Conservation (phyloP, 345 rosid genomes). For the Gossypium mustelinum region DNA sequence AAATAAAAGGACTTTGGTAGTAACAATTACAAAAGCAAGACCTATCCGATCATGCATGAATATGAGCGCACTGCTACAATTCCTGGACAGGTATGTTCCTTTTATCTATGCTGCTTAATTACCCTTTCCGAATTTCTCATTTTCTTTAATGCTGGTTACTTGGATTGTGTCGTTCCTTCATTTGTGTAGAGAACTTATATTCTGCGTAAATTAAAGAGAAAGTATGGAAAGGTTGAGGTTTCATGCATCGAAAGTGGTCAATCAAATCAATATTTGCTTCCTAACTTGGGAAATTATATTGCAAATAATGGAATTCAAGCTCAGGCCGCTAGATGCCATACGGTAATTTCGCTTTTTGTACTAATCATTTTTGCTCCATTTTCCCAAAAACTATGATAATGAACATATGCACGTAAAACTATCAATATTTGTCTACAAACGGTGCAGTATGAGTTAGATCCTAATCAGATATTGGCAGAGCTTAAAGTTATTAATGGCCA, state of each 20-base stretch:
- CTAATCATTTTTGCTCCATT: background rate
- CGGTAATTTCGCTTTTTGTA: background rate
- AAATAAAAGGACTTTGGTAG: conserved; percentile 30
- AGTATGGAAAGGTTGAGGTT: background rate
- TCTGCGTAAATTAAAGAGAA: conserved; percentile 15
- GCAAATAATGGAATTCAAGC: background rate
- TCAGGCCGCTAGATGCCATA: conserved; percentile 1
- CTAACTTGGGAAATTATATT: conserved; percentile 4
- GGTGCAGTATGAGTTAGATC: background rate
- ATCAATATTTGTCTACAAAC: background rate
- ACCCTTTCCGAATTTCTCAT: no score
- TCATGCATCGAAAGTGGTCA: background rate
- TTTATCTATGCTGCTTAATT: background rate
- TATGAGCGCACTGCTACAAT: conserved; percentile 6
- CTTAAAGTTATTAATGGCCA: background rate
- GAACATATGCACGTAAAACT: background rate
- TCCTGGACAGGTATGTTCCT: conserved; percentile 17
- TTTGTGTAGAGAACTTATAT: background rate
- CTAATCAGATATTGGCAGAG: background rate
- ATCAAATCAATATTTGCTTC: conserved; percentile 5
- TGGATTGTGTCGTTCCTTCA: background rate
- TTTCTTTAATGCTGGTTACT: background rate
- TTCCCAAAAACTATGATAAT: background rate
- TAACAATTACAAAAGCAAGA: conserved; percentile 10
- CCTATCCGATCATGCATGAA: conserved; percentile 38